Evolutionary conservation across 768 basidiomycete species (phyloP).

Genomic region (Clitopilus hobsonii): DNA sequence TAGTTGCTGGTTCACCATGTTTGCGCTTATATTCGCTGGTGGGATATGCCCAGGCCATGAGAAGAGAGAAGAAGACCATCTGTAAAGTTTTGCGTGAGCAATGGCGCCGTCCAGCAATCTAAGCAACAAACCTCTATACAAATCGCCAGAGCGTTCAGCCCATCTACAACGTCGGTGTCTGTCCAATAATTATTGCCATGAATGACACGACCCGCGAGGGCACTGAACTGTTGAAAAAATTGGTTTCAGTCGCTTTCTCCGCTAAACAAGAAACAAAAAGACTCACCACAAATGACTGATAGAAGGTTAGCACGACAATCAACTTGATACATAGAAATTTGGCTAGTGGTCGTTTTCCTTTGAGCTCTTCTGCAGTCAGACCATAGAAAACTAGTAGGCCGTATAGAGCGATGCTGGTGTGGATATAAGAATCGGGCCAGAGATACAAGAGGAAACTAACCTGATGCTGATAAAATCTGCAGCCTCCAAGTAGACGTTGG

Average conservation of each 20-base stretch:
- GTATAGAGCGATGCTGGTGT: conserved; percentile 71
- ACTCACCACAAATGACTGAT: conserved; percentile 73
- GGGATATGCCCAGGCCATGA: conserved; percentile 86
- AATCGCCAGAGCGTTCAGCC: conserved; percentile 75
- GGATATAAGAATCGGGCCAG: not conserved
- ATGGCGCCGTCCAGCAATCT: not conserved
- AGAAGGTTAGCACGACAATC: conserved; percentile 86
- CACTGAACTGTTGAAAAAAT: conserved; percentile 46
- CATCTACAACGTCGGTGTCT: conserved; percentile 76
- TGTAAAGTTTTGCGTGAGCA: conserved; percentile 18
- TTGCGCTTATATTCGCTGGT: conserved; percentile 58
- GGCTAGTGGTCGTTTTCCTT: conserved; percentile 67
- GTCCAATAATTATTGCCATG: conserved; percentile 85
- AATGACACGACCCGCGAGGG: conserved; percentile 67
- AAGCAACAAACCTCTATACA: conserved; percentile 66
- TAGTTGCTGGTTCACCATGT: conserved; percentile 39
- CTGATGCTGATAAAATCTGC: conserved; percentile 83
- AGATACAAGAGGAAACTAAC: conserved; percentile 27
- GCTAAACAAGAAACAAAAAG: not conserved
- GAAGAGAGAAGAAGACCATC: conserved; percentile 78
- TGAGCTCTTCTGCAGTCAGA: conserved; percentile 76
- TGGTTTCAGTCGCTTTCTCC: not conserved
- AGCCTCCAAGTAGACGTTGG: conserved; percentile 63
- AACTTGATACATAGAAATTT: conserved; percentile 88
- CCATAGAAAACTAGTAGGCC: conserved; percentile 82